phyloP scores from a whole-genome alignment of 768 basidiomycete species.

The Suillus sp. region DNA sequence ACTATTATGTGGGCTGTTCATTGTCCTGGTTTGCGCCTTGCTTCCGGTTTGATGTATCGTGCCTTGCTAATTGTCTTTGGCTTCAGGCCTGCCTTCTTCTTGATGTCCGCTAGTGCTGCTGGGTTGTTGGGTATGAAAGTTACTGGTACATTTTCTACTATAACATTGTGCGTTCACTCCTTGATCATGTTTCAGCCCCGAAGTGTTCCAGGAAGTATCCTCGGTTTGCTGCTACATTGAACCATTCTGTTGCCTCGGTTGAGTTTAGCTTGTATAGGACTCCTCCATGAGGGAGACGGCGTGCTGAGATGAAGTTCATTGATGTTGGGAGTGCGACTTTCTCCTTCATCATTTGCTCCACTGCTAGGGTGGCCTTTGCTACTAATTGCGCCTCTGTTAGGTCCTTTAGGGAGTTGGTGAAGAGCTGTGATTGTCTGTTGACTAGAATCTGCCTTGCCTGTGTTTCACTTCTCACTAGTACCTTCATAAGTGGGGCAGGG shows the following conservation, averaged over 20 bases:
- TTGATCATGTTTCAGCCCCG: conserved; percentile 6
- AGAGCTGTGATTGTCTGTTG: background rate
- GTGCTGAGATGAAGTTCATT: background rate
- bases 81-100: conserved; percentile 20
- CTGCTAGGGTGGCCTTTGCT: background rate
- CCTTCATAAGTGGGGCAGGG: background rate
- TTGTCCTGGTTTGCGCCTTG: conserved; percentile 18
- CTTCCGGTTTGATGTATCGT: conserved; percentile 30
- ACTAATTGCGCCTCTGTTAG: background rate
- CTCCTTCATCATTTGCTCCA: background rate
- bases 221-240: conserved; percentile 9
- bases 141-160: conserved; percentile 28
- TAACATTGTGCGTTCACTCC: conserved; percentile 1
- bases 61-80: conserved; percentile 13
- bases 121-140: conserved; percentile 15
- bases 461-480: background rate
- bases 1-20: conserved; percentile 28
- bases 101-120: conserved; percentile 8
- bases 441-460: background rate
- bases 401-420: background rate
- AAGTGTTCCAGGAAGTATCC: conserved; percentile 9
- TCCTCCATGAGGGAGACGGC: conserved; percentile 15
- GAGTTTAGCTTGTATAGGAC: conserved; percentile 20
- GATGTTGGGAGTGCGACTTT: background rate
- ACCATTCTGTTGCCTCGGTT: conserved; percentile 21